Evolutionary conservation across 176 grass and related monocot genomes (phyloP).

Genomic region (Lolium perenne): DNA sequence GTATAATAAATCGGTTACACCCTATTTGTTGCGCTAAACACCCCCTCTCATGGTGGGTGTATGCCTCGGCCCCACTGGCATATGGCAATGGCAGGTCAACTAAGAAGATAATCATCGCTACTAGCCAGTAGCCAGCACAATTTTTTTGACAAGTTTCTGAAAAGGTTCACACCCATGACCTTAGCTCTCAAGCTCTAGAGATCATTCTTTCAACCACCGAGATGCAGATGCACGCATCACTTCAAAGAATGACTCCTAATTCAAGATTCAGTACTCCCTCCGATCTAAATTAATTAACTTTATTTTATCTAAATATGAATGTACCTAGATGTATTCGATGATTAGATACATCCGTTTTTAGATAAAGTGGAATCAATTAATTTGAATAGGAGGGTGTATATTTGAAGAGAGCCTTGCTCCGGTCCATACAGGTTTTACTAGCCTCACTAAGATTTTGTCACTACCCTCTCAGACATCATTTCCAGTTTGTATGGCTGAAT

Average conservation of each 20-base stretch:
- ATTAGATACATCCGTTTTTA: too few species aligned
- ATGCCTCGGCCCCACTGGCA: too few species aligned
- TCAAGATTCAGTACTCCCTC: background rate
- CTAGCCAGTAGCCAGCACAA: constrained; percentile 1
- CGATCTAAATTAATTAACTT: too few species aligned
- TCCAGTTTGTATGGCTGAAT: background rate
- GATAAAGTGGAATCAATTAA: too few species aligned
- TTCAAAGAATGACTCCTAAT: background rate
- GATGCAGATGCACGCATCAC: background rate
- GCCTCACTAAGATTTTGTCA: too few species aligned
- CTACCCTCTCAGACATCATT: too few species aligned
- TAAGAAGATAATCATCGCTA: constrained; percentile 22
- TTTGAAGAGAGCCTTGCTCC: background rate
- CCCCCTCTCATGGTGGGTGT: too few species aligned
- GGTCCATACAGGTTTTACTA: too few species aligned
- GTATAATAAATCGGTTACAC: too few species aligned
- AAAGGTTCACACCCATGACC: background rate
- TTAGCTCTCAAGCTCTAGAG: background rate
- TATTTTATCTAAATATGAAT: too few species aligned
- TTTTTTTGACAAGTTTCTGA: background rate
- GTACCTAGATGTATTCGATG: too few species aligned
- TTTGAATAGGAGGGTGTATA: background rate
- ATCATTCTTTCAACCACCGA: background rate
- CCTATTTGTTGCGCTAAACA: too few species aligned
- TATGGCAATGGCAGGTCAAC: background rate